phyloP scores from a whole-genome alignment of 208 protist species.

The Crithidia acanthocephali region DNA sequence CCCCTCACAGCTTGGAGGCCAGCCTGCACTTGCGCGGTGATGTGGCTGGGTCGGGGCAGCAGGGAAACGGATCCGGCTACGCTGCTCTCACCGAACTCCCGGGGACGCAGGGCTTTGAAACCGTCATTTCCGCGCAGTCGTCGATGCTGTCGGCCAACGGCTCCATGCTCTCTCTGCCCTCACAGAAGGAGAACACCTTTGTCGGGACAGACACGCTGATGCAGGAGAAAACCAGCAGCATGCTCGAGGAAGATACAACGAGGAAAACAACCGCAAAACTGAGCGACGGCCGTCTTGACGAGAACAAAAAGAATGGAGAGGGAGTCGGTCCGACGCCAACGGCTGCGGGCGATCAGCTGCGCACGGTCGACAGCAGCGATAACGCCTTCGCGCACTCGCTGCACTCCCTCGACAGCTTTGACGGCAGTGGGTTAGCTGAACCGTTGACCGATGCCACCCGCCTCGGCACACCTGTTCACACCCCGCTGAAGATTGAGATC shows the following conservation, averaged over 20 bases:
- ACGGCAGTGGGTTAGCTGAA: not conserved
- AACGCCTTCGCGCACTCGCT: constrained; percentile 19
- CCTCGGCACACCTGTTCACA: not conserved
- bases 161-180: not conserved
- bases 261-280: not conserved
- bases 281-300: no score
- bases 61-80: not conserved
- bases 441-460: not conserved
- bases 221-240: not conserved
- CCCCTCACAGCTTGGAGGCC: constrained; percentile 14
- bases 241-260: not conserved
- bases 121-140: constrained; percentile 1
- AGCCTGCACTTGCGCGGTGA: constrained; percentile 7
- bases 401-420: constrained; percentile 11
- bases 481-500: not conserved
- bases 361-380: not conserved
- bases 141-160: constrained; percentile 7
- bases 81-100: not conserved
- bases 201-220: not conserved
- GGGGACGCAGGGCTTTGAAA: constrained; percentile 16
- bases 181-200: not conserved
- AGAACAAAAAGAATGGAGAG: no score
- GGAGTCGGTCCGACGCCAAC: no score
- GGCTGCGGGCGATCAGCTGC: not conserved
- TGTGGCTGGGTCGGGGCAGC: not conserved